A percentile compares a stretch with the other conserved stretches of the same genome.
phyloP scores from a whole-genome alignment of 2,329 filamentous ascomycete genomes.

The Colletotrichum tropicicola region DNA sequence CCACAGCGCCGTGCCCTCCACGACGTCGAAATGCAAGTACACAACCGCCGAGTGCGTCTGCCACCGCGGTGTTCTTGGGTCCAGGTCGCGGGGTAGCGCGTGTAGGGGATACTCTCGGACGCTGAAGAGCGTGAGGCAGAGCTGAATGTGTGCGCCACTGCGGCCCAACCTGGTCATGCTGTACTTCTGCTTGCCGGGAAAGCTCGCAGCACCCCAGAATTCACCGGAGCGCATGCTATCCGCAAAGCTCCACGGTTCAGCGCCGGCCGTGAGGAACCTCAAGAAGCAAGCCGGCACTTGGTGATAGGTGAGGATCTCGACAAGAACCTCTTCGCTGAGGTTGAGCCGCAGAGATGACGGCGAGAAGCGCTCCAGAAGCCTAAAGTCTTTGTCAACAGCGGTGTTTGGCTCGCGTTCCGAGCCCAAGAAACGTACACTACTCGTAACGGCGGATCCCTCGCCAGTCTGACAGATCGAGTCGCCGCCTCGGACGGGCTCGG shows the following conservation, averaged over 20 bases:
- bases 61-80: slow-evolving; percentile 11
- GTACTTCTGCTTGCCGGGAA: background rate
- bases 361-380: slow-evolving; percentile 9
- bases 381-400: background rate
- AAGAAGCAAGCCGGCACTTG: slow-evolving; percentile 8
- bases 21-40: slow-evolving; percentile 13
- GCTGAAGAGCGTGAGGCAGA: slow-evolving; percentile 17
- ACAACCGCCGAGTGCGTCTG: slow-evolving; percentile 11
- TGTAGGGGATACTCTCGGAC: slow-evolving; percentile 5
- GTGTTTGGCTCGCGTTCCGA: background rate
- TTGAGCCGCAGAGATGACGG: slow-evolving; percentile 13
- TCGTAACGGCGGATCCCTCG: slow-evolving; percentile 6
- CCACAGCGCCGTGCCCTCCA: slow-evolving; percentile 20
- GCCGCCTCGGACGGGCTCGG: background rate
- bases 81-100: background rate
- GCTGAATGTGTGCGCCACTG: slow-evolving; percentile 9
- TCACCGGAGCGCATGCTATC: slow-evolving; percentile 13
- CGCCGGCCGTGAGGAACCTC: slow-evolving; percentile 4
- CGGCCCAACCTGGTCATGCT: background rate
- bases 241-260: slow-evolving; percentile 10
- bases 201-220: background rate
- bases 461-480: background rate
- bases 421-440: slow-evolving; percentile 5
- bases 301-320: slow-evolving; percentile 18
- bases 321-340: slow-evolving; percentile 5